These are phyloP conservation scores for Udeniomyces megalosporus DNA, from an alignment of 768 basidiomycete genomes.

Conservation along the genomic window DNA sequence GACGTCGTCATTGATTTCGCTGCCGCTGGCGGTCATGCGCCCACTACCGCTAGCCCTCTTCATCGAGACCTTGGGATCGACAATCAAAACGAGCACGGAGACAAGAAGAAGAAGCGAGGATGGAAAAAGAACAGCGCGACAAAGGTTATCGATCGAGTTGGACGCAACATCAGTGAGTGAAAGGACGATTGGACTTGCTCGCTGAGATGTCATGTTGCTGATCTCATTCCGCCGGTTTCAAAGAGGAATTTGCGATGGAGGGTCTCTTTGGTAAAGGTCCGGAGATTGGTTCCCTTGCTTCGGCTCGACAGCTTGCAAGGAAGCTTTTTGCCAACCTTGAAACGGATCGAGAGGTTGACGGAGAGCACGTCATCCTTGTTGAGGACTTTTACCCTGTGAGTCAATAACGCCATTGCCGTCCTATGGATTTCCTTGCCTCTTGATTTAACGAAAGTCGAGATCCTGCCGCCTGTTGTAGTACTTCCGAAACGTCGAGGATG, in stretches of 20 bases:
- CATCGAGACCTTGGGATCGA: not conserved
- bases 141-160: conserved; percentile 38
- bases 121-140: conserved; percentile 37
- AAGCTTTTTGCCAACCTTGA: conserved; percentile 18
- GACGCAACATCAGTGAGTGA: conserved; percentile 3
- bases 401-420: not conserved
- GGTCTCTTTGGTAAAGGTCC: conserved; percentile 18
- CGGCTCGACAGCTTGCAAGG: conserved; percentile 15
- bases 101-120: not conserved
- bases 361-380: conserved; percentile 5
- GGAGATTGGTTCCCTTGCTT: conserved; percentile 12
- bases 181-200: too few relatives aligned
- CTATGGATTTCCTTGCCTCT: conserved; percentile 39
- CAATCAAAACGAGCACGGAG: not conserved
- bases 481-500: conserved; percentile 54
- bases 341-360: not conserved
- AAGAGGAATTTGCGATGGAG: conserved; percentile 14
- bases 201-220: too few relatives aligned
- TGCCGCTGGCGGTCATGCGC: not conserved
- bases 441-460: too few relatives aligned
- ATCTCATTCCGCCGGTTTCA: too few relatives aligned
- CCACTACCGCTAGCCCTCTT: too few relatives aligned
- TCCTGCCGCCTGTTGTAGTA: conserved; percentile 30
- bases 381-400: conserved; percentile 46
- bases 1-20: not conserved